Percentiles rank a stretch among this genome's conserved stretches.
phyloP scores from a whole-genome alignment of 257 asterid species.

The Forsythia suspensa region DNA sequence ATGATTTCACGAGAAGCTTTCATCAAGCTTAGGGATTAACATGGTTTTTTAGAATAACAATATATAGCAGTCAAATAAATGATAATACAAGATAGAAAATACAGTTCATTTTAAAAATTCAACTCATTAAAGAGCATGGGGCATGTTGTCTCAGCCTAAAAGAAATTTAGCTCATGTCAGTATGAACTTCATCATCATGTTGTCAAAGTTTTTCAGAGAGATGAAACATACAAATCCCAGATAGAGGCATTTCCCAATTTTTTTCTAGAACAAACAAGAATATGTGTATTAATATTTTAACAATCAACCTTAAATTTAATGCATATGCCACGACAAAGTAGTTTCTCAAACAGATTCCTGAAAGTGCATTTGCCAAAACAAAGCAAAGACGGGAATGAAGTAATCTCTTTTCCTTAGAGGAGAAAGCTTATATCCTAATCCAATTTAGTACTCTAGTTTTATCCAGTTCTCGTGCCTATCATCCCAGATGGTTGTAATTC shows the following conservation, averaged over 20 bases:
- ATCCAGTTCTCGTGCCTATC: slow-evolving; percentile 1
- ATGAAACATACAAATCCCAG: background rate
- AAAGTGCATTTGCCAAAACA: background rate
- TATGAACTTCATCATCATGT: background rate
- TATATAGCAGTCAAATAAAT: background rate
- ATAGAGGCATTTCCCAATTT: no score
- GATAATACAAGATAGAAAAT: background rate
- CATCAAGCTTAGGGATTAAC: background rate
- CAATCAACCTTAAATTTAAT: no score
- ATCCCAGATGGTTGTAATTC: background rate
- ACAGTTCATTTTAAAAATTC: background rate
- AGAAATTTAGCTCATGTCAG: background rate
- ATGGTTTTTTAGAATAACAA: no score
- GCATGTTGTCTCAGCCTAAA: background rate
- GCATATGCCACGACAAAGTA: background rate
- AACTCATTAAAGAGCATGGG: background rate
- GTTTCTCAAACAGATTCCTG: background rate
- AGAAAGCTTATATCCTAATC: background rate
- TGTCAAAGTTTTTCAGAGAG: background rate
- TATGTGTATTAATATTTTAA: no score
- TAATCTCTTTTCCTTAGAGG: no score
- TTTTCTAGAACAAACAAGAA: no score
- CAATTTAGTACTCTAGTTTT: background rate
- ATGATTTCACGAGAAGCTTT: background rate
- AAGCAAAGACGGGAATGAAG: background rate